A percentile compares a stretch with the other conserved stretches of the same genome.
Conservation (phyloP, 1,284 basidiomycete genomes). For the Peniophora sp. region DNA sequence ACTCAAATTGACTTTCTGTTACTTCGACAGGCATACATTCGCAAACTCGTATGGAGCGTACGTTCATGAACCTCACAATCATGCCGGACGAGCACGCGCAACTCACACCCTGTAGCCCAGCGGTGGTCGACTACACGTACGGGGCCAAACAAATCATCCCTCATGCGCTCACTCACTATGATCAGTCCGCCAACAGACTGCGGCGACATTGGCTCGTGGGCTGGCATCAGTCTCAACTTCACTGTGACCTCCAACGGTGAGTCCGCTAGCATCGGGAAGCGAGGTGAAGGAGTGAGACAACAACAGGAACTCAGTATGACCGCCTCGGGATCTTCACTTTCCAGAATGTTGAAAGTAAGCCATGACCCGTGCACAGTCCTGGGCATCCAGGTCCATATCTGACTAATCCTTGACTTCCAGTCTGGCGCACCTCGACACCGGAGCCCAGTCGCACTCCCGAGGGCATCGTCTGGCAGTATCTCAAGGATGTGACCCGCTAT, state of each 20-base stretch:
- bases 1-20: background rate
- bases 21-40: constrained; percentile 49
- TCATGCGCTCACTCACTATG: background rate
- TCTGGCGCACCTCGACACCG: constrained; percentile 78
- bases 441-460: constrained; percentile 53
- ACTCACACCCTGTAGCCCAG: constrained; percentile 36
- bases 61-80: background rate
- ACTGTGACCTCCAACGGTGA: constrained; percentile 67
- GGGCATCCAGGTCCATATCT: background rate
- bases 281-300: too few relatives aligned
- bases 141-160: constrained; percentile 26
- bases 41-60: constrained; percentile 63
- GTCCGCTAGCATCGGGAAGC: too few relatives aligned
- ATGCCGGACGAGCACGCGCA: constrained; percentile 18
- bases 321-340: constrained; percentile 67
- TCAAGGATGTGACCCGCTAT: constrained; percentile 70
- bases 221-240: constrained; percentile 66
- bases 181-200: constrained; percentile 63
- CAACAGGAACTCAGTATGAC: constrained; percentile 63
- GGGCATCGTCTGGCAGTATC: constrained; percentile 73
- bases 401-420: constrained; percentile 17
- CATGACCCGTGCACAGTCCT: constrained; percentile 32
- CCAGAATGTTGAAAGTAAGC: constrained; percentile 66
- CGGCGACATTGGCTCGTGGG: constrained; percentile 65
- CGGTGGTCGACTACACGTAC: constrained; percentile 61